Percentiles rank a stretch among this genome's conserved stretches.
Conservation (phyloP, 805 yeast genomes). For the Candida fluviatilis region DNA sequence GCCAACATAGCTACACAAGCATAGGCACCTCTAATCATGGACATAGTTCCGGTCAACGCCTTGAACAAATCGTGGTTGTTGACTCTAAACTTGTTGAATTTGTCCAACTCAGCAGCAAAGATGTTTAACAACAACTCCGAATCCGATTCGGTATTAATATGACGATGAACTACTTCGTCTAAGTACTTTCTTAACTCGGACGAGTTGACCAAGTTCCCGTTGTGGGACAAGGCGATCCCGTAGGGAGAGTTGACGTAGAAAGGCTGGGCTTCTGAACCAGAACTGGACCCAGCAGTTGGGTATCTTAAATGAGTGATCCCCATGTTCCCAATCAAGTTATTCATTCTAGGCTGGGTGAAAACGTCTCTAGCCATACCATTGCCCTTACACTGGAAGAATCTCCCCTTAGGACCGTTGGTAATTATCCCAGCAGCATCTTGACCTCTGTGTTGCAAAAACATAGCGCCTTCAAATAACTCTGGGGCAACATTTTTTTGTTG, state of each 20-base stretch:
- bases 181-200: slow-evolving; percentile 69
- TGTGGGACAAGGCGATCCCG: slow-evolving; percentile 86
- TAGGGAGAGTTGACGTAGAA: slow-evolving; percentile 97
- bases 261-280: slow-evolving; percentile 97
- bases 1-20: slow-evolving; percentile 95
- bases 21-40: slow-evolving; percentile 89
- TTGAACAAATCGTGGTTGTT: slow-evolving; percentile 83
- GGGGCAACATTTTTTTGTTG: slow-evolving; percentile 73
- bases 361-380: slow-evolving; percentile 99
- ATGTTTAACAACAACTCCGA: slow-evolving; percentile 86
- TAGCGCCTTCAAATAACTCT: slow-evolving; percentile 87
- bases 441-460: slow-evolving; percentile 94
- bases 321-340: slow-evolving; percentile 84
- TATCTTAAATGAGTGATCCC: slow-evolving; percentile 93
- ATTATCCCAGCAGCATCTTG: slow-evolving; percentile 99
- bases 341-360: slow-evolving; percentile 77
- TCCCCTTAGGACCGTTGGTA: slow-evolving; percentile 90
- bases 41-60: slow-evolving; percentile 80
- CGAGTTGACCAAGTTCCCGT: slow-evolving; percentile 92
- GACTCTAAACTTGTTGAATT: slow-evolving; percentile 89
- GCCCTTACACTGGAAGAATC: slow-evolving; percentile 96
- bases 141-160: slow-evolving; percentile 95
- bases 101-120: slow-evolving; percentile 88
- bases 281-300: slow-evolving; percentile 96
- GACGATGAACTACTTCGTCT: slow-evolving; percentile 94